Percentiles rank a stretch among this genome's conserved stretches.
Conservation (phyloP, 2,329 filamentous ascomycete species). For the Neofusicoccum umdonicola region DNA sequence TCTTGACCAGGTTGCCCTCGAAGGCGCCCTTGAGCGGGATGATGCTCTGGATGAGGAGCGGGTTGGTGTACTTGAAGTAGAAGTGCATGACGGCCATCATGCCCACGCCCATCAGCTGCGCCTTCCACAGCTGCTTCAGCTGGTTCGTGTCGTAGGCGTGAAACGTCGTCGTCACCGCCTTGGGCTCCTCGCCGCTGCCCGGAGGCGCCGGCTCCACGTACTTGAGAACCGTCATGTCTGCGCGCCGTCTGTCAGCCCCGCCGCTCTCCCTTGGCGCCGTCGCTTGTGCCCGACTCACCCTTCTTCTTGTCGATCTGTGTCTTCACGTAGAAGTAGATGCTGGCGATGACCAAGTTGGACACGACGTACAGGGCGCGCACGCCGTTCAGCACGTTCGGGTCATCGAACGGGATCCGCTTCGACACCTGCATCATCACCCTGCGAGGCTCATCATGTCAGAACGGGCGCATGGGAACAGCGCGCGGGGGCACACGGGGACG, state of each 20-base stretch:
- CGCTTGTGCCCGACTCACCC: slow-evolving; percentile 59
- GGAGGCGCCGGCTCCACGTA: slow-evolving; percentile 95
- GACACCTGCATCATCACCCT: slow-evolving; percentile 90
- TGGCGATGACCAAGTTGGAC: slow-evolving; percentile 79
- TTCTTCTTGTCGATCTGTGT: slow-evolving; percentile 91
- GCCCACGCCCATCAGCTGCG: slow-evolving; percentile 89
- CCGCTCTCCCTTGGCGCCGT: not conserved
- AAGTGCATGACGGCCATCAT: slow-evolving; percentile 99
- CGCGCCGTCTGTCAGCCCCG: not conserved
- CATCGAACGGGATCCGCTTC: slow-evolving; percentile 92
- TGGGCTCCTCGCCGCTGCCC: slow-evolving; percentile 90
- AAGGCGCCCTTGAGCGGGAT: slow-evolving; percentile 94
- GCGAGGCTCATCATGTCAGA: slow-evolving; percentile 17
- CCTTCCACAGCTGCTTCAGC: slow-evolving; percentile 80
- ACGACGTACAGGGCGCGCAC: slow-evolving; percentile 65
- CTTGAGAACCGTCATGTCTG: slow-evolving; percentile 95
- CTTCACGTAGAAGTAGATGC: slow-evolving; percentile 83
- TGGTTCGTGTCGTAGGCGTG: slow-evolving; percentile 91
- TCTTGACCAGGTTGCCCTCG: slow-evolving; percentile 94
- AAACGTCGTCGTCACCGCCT: slow-evolving; percentile 93
- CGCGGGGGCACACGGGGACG: not conserved
- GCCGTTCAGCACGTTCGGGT: slow-evolving; percentile 67
- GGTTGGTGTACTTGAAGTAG: slow-evolving; percentile 99
- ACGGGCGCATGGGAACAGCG: not conserved
- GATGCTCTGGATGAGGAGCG: slow-evolving; percentile 96